Base-by-base conservation (phyloP, 2,329 filamentous ascomycete species). In the Ophiosphaerella narmari region DNA sequence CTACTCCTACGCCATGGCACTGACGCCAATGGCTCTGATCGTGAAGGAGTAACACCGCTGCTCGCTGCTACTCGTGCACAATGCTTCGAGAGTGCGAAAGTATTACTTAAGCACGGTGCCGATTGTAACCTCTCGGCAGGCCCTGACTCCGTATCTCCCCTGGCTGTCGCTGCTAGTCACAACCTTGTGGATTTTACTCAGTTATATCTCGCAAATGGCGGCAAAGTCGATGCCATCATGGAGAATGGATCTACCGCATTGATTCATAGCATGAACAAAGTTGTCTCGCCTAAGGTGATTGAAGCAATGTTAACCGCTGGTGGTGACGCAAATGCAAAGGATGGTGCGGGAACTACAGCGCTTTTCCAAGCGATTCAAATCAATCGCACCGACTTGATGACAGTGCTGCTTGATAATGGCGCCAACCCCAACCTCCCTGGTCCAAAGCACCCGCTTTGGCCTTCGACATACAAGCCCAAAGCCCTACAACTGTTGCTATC, bases 361-460 rank as follows among this genome's bases (percentile, higher is more conserved):
- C 75, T 89, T 2, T 86, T 86, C 65, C 80, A 83, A 55, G 83
- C 85, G 4, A 84, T 88, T 44, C 77, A 78, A 41, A 74, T 75
- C 14, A 79, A 78, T 9, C 78, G 86, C 5, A 71, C 79, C 41
- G 84, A 87, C 50, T 75, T 87, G 1, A 80, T 86, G 51, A 76
- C 71, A 1, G 65, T 74, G 3, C 67, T 84, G 13, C 70, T 85
- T 2, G 78, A 87, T 43, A 79, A 85, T 46, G 80, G 82, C 3
- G 87, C 86, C 2, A 81, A 88, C 60, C 81, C 86, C 7, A 89
- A 90, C 65, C 74, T 88, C 5, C 86, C 86, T 1, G 86, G 84
- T 1, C 85, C 86, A 9, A 87, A 88, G 68, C 83, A 89, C 72
- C 82, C 86, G 71, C 77, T 89, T 21, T 86, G 86, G 86, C 84